phyloP scores from a whole-genome alignment of 83 land plant species.

The Thuja plicata region DNA sequence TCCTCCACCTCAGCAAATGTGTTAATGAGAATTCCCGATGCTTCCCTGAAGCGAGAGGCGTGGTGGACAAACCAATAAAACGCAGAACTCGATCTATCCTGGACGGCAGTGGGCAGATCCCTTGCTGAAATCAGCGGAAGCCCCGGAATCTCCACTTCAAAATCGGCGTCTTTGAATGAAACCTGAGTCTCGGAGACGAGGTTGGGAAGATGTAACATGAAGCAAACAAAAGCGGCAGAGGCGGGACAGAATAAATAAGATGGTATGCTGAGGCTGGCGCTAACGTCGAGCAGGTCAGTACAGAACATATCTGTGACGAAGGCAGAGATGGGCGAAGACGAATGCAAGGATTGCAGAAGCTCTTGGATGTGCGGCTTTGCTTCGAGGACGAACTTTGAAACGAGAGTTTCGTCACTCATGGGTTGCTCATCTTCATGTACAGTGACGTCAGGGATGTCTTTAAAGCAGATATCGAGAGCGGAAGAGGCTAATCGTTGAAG shows the following conservation, averaged over 20 bases:
- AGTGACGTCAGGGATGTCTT: background rate
- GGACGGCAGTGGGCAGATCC: slow-evolving; percentile 24
- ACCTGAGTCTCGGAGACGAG: too few relatives aligned
- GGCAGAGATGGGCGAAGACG: too few relatives aligned
- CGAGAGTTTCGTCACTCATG: background rate
- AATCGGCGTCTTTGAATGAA: too few relatives aligned
- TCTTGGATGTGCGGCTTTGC: background rate
- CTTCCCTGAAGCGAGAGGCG: slow-evolving; percentile 6
- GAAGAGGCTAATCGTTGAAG: background rate
- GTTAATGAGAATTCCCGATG: slow-evolving; percentile 16
- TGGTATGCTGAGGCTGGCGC: slow-evolving; percentile 36
- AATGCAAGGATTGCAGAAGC: background rate
- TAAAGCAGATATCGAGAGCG: background rate
- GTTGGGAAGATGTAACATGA: too few relatives aligned
- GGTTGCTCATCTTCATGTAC: background rate
- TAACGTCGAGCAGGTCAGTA: slow-evolving; percentile 40
- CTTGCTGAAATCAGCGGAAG: slow-evolving; percentile 25
- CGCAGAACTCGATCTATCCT: background rate
- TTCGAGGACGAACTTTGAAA: background rate
- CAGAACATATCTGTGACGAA: slow-evolving; percentile 10
- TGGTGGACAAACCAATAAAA: slow-evolving; percentile 31
- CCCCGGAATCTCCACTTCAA: background rate
- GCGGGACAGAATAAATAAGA: slow-evolving; percentile 14
- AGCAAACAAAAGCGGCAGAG: too few relatives aligned
- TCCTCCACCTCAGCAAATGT: too few relatives aligned